These are phyloP conservation scores for Macadamia integrifolia DNA, from an alignment of 164 flowering plant genomes.

Conservation along the genomic window DNA sequence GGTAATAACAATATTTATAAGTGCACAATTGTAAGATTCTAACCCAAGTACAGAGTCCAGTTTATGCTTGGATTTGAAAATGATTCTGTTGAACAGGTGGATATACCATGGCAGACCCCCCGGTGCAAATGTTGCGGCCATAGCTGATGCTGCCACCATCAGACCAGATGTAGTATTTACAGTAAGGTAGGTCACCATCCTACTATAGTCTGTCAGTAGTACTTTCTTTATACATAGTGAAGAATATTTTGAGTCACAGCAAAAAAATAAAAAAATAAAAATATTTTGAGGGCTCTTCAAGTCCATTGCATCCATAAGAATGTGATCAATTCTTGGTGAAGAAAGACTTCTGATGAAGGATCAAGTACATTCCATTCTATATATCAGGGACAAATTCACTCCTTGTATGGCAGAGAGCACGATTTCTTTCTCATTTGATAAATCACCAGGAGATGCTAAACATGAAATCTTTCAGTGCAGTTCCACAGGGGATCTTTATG, in stretches of 20 bases:
- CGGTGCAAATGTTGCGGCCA: slow-evolving; percentile 69
- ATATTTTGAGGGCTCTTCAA: too few species aligned
- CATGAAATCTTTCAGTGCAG: slow-evolving; percentile 37
- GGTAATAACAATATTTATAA: slow-evolving; percentile 28
- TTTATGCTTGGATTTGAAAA: neutral
- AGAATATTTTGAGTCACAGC: too few species aligned
- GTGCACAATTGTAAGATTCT: neutral
- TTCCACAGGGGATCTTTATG: slow-evolving; percentile 74
- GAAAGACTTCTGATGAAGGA: neutral
- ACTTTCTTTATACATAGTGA: too few species aligned
- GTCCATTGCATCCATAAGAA: too few species aligned
- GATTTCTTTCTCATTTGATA: neutral
- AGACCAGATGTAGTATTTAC: slow-evolving; percentile 58
- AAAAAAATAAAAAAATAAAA: too few species aligned
- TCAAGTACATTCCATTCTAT: neutral
- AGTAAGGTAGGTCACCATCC: slow-evolving; percentile 44
- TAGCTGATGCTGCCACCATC: slow-evolving; percentile 51
- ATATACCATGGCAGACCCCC: slow-evolving; percentile 67
- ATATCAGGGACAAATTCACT: neutral
- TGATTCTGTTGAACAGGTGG: slow-evolving; percentile 48
- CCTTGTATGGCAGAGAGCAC: neutral
- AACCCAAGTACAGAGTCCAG: neutral
- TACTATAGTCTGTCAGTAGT: too few species aligned
- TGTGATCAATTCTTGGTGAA: neutral
- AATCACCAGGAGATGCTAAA: slow-evolving; percentile 8